Conservation (phyloP, 495 filamentous ascomycete genomes). For the Xylaria intraflava region DNA sequence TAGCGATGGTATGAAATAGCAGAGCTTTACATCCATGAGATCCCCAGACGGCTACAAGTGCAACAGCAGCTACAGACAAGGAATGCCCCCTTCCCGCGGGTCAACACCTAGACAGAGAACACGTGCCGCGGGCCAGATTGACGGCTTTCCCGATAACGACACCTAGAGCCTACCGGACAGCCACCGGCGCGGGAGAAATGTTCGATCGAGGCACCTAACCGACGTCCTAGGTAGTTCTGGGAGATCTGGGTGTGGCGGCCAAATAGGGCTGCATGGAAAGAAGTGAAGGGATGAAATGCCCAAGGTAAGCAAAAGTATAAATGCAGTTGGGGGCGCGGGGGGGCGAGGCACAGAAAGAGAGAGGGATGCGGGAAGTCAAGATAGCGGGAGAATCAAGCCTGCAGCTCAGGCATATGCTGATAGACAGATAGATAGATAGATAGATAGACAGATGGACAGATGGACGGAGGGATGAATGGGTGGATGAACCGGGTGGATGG, state of each 20-base stretch:
- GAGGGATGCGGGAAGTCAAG: background rate
- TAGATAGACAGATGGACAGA: conserved; percentile 4
- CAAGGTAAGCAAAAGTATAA: conserved; percentile 4
- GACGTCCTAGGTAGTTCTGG: background rate
- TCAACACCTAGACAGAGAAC: conserved; percentile 20
- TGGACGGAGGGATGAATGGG: background rate
- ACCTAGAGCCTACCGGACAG: background rate
- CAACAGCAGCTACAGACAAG: conserved; percentile 21
- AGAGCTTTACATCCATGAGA: conserved; percentile 24
- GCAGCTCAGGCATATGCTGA: background rate
- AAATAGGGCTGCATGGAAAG: background rate
- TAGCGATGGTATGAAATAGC: conserved; percentile 15
- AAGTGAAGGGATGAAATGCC: conserved; percentile 4
- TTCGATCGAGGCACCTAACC: background rate
- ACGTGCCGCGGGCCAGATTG: conserved; percentile 24
- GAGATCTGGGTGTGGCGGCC: background rate
- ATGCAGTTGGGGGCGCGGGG: background rate
- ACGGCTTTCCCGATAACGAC: conserved; percentile 12
- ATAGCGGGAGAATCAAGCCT: background rate
- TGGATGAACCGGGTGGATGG: too few species aligned
- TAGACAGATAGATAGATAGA: background rate
- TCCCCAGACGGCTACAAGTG: conserved; percentile 16
- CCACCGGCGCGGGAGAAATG: background rate
- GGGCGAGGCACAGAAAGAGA: background rate
- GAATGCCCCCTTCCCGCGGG: conserved; percentile 16